Evolutionary conservation across 306 rosid species (phyloP).

Genomic region (Acmispon strigosus): DNA sequence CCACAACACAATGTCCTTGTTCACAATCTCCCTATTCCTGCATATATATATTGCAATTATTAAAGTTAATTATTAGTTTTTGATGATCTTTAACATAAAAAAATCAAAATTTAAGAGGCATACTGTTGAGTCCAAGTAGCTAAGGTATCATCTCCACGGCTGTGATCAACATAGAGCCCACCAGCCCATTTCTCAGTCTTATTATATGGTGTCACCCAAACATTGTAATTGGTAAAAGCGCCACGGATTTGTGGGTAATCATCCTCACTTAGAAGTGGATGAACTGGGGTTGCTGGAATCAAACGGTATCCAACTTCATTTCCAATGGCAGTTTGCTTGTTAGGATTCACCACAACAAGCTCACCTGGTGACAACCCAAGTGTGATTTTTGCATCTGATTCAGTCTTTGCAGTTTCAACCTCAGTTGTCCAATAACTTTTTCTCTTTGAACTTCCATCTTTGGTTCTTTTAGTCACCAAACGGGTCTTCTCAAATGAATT

Average conservation of each 20-base stretch:
- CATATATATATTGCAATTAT: not conserved
- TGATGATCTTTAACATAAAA: no score
- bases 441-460: not conserved
- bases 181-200: conserved; percentile 39
- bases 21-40: conserved; percentile 39
- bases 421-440: conserved; percentile 30
- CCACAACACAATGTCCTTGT: conserved; percentile 52
- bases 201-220: conserved; percentile 40
- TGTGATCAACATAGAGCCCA: conserved; percentile 24
- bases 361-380: conserved; percentile 12
- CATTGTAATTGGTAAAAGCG: conserved; percentile 34
- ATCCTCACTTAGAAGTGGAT: conserved; percentile 23
- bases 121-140: conserved; percentile 17
- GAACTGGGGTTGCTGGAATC: conserved; percentile 15
- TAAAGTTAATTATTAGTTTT: not conserved
- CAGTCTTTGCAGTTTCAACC: conserved; percentile 21
- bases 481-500: conserved; percentile 37
- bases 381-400: conserved; percentile 26
- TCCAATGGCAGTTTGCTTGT: conserved; percentile 21
- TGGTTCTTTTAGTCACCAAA: conserved; percentile 8
- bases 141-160: conserved; percentile 39
- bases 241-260: conserved; percentile 43
- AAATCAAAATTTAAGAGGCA: not conserved
- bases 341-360: conserved; percentile 30
- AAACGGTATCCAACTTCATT: conserved; percentile 34